Conservation (phyloP, 106 monocot genomes). For the Phalaenopsis equestris region DNA sequence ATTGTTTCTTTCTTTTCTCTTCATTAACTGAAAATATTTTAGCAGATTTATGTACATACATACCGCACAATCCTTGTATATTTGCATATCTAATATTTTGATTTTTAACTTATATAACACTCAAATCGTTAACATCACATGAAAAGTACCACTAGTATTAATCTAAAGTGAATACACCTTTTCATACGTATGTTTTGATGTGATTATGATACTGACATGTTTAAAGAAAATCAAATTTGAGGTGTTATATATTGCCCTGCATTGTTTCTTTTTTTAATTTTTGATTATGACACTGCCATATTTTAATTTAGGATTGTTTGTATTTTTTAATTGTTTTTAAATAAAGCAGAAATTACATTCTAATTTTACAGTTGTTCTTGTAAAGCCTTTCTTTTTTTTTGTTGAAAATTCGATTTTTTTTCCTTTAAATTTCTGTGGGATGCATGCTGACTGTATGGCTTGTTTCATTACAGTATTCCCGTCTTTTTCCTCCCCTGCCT, state of each 20-base stretch:
- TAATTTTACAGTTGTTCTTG: background rate
- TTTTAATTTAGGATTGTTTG: background rate
- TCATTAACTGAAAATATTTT: background rate
- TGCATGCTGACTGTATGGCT: background rate
- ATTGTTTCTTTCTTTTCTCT: background rate
- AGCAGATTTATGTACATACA: too few species aligned
- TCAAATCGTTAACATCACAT: too few species aligned
- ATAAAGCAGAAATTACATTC: background rate
- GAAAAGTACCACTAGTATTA: too few species aligned
- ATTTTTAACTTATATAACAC: too few species aligned
- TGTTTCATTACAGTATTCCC: background rate
- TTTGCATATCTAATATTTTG: too few species aligned
- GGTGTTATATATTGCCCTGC: background rate
- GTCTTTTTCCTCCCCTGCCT: too few species aligned
- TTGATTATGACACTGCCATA: background rate
- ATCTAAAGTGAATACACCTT: too few species aligned
- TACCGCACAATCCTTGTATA: too few species aligned
- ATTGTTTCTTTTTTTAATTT: background rate
- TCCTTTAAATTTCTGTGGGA: background rate
- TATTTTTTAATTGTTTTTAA: background rate
- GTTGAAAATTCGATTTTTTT: too few species aligned
- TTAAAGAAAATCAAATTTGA: too few species aligned
- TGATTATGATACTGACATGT: too few species aligned
- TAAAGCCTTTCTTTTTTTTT: background rate
- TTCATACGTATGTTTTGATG: too few species aligned